Evolutionary conservation across 768 basidiomycete genomes (phyloP).

Genomic region (Trametes sanguinea): DNA sequence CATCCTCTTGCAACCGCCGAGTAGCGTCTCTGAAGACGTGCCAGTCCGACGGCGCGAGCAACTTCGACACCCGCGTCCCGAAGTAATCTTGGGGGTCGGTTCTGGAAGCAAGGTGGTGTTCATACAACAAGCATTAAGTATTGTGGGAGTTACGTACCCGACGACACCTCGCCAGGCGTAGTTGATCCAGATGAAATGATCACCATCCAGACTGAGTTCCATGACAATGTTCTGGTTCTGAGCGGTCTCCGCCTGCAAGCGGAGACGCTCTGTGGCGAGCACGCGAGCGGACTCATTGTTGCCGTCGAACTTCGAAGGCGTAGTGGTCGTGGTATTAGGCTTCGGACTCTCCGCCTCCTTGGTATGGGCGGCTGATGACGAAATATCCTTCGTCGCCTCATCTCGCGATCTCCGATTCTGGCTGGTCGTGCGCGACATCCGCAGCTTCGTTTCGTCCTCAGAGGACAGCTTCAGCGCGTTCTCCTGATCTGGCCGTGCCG

Average conservation of each 20-base stretch:
- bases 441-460: conserved; percentile 54
- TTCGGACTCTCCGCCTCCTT: conserved; percentile 26
- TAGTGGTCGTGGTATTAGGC: neutral
- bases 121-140: neutral
- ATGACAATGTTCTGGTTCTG: conserved; percentile 96
- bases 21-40: conserved; percentile 87
- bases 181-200: conserved; percentile 94
- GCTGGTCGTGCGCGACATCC: conserved; percentile 50
- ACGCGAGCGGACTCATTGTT: conserved; percentile 76
- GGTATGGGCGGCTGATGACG: conserved; percentile 29
- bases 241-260: conserved; percentile 90
- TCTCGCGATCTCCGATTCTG: conserved; percentile 59
- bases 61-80: conserved; percentile 77
- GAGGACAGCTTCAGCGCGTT: conserved; percentile 46
- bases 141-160: conserved; percentile 55
- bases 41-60: conserved; percentile 79
- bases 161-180: conserved; percentile 93
- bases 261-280: conserved; percentile 85
- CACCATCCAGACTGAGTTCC: conserved; percentile 91
- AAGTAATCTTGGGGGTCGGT: conserved; percentile 79
- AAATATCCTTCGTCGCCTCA: conserved; percentile 53
- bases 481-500: conserved; percentile 38
- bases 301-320: conserved; percentile 50
- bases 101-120: conserved; percentile 41
- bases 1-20: conserved; percentile 81